Percentiles rank a stretch among this genome's conserved stretches.
phyloP scores from a whole-genome alignment of 768 basidiomycete genomes.

The Cyclocybe cylindracea region DNA sequence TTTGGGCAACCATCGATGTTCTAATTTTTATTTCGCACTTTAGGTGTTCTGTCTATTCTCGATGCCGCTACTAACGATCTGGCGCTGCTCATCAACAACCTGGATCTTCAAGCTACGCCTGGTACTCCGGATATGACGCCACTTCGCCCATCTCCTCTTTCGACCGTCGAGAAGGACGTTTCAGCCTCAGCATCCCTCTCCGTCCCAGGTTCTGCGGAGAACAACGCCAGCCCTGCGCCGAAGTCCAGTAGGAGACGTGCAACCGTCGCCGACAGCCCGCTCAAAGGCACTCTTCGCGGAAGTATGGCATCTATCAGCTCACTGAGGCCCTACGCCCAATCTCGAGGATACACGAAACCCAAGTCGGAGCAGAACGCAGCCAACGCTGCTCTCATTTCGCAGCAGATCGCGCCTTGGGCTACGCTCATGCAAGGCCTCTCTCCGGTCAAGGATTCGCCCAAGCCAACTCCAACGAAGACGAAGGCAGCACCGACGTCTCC shows the following conservation, averaged over 20 bases:
- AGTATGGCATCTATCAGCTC: conserved; percentile 39
- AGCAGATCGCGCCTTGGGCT: conserved; percentile 68
- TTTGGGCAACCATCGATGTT: background rate
- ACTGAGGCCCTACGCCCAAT: conserved; percentile 29
- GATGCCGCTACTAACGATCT: conserved; percentile 82
- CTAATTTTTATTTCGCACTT: background rate
- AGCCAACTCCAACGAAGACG: background rate
- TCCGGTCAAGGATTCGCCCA: conserved; percentile 24
- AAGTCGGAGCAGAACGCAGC: conserved; percentile 7
- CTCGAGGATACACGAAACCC: conserved; percentile 13
- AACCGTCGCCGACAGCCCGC: conserved; percentile 35
- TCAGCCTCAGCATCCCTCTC: conserved; percentile 16
- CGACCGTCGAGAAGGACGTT: conserved; percentile 7
- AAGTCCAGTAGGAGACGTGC: conserved; percentile 23
- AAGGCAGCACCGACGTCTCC: conserved; percentile 15
- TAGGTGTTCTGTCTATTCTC: conserved; percentile 67
- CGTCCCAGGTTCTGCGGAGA: conserved; percentile 5
- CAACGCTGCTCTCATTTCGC: conserved; percentile 36
- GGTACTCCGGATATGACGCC: conserved; percentile 50
- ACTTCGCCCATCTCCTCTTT: conserved; percentile 34
- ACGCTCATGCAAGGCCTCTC: conserved; percentile 34
- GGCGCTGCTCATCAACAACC: conserved; percentile 72
- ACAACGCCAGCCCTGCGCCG: conserved; percentile 28
- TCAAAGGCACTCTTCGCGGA: conserved; percentile 33
- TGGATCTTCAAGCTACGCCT: conserved; percentile 83